Conservation (phyloP, 83 land plant genomes). For the Picea abies region DNA sequence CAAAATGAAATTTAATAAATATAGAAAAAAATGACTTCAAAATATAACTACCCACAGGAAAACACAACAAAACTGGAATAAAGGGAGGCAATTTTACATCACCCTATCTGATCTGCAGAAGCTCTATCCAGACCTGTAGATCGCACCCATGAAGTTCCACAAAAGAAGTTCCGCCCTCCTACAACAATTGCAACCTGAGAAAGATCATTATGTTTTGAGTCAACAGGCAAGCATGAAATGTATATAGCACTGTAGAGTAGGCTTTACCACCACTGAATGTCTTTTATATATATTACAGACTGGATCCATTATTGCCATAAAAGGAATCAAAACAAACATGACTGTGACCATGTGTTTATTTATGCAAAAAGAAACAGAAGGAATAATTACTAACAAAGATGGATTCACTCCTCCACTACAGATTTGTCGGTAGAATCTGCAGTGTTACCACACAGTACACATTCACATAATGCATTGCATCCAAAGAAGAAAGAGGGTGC, state of each 20-base stretch:
- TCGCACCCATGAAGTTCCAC: slow-evolving; percentile 82
- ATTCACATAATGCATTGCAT: no score
- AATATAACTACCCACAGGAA: not conserved
- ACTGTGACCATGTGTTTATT: not conserved
- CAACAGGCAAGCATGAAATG: not conserved
- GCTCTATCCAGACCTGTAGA: slow-evolving; percentile 78
- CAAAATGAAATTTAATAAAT: not conserved
- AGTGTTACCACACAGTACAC: not conserved
- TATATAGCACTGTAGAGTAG: not conserved
- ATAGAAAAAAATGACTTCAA: not conserved
- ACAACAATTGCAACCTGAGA: slow-evolving; percentile 86
- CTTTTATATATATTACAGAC: no score
- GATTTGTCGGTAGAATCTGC: slow-evolving; percentile 6
- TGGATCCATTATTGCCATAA: not conserved
- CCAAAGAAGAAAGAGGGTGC: no score
- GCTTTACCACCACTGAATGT: not conserved
- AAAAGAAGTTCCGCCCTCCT: slow-evolving; percentile 91
- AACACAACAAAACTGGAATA: not conserved
- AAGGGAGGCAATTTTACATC: slow-evolving; percentile 17
- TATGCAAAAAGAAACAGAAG: not conserved
- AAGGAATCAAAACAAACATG: not conserved
- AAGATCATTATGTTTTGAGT: not conserved
- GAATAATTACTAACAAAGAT: not conserved
- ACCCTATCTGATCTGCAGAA: slow-evolving; percentile 94
- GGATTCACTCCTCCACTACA: not conserved